Conservation (phyloP, 2,329 filamentous ascomycete genomes). For the Epicoccum nigrum region DNA sequence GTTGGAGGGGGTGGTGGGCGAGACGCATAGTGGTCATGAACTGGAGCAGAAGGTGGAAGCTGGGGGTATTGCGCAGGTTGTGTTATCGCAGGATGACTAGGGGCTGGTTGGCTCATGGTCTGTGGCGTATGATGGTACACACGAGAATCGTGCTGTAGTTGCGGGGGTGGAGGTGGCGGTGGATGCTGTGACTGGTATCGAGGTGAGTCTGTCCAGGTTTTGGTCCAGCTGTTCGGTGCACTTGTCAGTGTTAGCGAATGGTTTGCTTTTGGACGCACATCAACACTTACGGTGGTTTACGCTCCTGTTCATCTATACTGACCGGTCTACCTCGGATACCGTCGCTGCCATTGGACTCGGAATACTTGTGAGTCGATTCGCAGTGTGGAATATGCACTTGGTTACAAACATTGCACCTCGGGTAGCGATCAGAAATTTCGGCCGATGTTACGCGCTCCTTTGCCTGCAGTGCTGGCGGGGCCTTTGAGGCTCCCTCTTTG, state of each 20-base stretch:
- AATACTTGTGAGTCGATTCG: conserved; percentile 22
- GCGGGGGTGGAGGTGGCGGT: conserved; percentile 20
- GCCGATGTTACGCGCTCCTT: conserved; percentile 64
- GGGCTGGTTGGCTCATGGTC: conserved; percentile 30
- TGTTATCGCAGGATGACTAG: conserved; percentile 22
- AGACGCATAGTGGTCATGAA: conserved; percentile 16
- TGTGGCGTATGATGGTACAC: conserved; percentile 39
- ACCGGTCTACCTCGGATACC: conserved; percentile 55
- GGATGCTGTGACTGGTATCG: conserved; percentile 14
- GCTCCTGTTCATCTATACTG: conserved; percentile 53
- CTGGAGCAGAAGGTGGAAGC: conserved; percentile 41
- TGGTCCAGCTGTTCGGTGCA: conserved; percentile 6
- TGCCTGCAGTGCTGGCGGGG: conserved; percentile 74
- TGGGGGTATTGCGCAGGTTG: conserved; percentile 9
- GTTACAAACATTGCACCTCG: conserved; percentile 27
- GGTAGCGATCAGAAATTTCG: conserved; percentile 22
- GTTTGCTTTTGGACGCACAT: background rate
- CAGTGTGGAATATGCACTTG: conserved; percentile 41
- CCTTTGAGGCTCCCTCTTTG: conserved; percentile 69
- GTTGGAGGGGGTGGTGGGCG: conserved; percentile 24
- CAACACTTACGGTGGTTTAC: conserved; percentile 25
- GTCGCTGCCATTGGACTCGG: conserved; percentile 45
- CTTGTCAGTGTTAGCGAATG: conserved; percentile 5
- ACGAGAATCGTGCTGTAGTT: conserved; percentile 38
- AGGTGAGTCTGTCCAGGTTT: conserved; percentile 8